A percentile compares a stretch with the other conserved stretches of the same genome.
Evolutionary conservation across 192 early-diverging fungal species (phyloP).

Genomic region (Oehlia diaphana): DNA sequence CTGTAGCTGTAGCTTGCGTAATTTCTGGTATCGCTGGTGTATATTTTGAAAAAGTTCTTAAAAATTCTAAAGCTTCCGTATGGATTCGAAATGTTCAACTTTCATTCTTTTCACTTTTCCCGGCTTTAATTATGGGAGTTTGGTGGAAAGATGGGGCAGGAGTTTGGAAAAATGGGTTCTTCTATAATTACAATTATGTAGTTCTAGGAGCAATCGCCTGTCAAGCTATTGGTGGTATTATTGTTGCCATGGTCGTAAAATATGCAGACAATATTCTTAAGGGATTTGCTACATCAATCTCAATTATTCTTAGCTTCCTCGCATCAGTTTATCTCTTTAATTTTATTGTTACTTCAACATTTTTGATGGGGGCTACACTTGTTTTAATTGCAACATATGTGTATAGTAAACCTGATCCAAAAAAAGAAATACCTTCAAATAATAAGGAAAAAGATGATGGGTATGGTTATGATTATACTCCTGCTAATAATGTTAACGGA

Average conservation of each 20-base stretch:
- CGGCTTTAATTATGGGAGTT: conserved; percentile 80
- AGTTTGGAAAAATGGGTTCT: conserved; percentile 81
- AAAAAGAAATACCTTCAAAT: not conserved
- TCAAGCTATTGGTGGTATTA: conserved; percentile 90
- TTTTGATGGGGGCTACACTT: conserved; percentile 69
- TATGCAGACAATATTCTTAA: conserved; percentile 99
- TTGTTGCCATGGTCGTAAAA: conserved; percentile 96
- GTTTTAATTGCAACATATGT: conserved; percentile 79
- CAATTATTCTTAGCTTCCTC: conserved; percentile 88
- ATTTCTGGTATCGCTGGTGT: conserved; percentile 95
- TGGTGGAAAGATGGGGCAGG: conserved; percentile 72
- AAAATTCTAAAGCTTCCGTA: conserved; percentile 71
- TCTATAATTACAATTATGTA: conserved; percentile 84
- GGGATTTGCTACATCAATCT: conserved; percentile 97
- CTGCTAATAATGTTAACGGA: not conserved
- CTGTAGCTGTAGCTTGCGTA: conserved; percentile 82
- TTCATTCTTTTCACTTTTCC: conserved; percentile 77
- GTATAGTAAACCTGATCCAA: conserved; percentile 59
- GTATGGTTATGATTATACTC: not conserved
- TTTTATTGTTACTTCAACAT: conserved; percentile 69
- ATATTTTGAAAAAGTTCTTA: conserved; percentile 98
- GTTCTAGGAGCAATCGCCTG: conserved; percentile 80
- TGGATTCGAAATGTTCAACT: conserved; percentile 96
- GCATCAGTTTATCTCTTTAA: conserved; percentile 84
- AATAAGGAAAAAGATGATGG: not conserved